A percentile compares a stretch with the other conserved stretches of the same genome.
phyloP scores from a whole-genome alignment of 116 monocot species.

The Posidonia oceanica region DNA sequence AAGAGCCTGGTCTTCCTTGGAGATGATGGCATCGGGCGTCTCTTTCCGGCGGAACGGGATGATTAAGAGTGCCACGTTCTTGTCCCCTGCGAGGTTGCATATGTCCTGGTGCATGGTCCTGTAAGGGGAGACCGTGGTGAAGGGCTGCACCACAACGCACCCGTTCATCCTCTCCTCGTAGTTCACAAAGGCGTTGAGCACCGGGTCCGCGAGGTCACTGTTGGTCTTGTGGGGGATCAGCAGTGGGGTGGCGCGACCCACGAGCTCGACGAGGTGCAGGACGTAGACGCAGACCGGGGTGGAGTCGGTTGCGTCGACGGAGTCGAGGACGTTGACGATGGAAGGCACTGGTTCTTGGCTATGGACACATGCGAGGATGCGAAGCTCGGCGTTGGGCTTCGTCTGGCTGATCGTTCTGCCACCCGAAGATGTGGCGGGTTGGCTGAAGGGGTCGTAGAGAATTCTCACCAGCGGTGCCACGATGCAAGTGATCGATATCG shows the following conservation, averaged over 20 bases:
- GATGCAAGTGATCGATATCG: background rate
- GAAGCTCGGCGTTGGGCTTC: conserved; percentile 19
- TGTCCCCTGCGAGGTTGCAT: conserved; percentile 35
- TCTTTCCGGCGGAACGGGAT: conserved; percentile 21
- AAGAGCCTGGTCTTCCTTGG: conserved; percentile 9
- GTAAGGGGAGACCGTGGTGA: conserved; percentile 44
- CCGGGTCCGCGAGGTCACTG: conserved; percentile 3
- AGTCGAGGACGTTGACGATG: conserved; percentile 36
- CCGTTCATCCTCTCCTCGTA: conserved; percentile 27
- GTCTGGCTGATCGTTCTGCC: background rate
- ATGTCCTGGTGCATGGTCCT: conserved; percentile 61
- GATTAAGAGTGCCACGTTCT: conserved; percentile 21
- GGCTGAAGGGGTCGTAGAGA: conserved; percentile 11
- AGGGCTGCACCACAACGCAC: conserved; percentile 32
- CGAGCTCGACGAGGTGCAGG: conserved; percentile 59
- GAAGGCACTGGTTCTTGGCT: conserved; percentile 30
- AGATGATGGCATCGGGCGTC: background rate
- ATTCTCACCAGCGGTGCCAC: conserved; percentile 5
- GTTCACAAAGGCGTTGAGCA: conserved; percentile 48
- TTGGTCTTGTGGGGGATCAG: conserved; percentile 29
- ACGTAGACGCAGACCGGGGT: conserved; percentile 40
- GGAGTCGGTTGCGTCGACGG: conserved; percentile 9
- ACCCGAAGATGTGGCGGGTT: background rate
- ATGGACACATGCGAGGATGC: conserved; percentile 37
- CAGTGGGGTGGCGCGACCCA: conserved; percentile 35